These are phyloP conservation scores for Meyerozyma smithsonii DNA, from an alignment of 1,139 yeast species.

Conservation along the genomic window DNA sequence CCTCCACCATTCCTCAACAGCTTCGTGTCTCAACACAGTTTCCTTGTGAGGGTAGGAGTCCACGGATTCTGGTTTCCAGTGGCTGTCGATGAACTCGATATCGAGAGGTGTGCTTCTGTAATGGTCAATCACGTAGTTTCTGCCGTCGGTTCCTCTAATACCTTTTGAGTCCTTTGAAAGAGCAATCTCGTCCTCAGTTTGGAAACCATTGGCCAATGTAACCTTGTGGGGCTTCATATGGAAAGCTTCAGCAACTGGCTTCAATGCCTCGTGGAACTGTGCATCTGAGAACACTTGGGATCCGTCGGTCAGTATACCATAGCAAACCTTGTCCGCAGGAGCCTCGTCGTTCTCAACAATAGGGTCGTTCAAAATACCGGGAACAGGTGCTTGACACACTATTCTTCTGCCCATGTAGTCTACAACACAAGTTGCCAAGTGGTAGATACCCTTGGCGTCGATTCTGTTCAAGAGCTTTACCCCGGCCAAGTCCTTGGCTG, in stretches of 20 bases:
- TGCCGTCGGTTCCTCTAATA: conserved; percentile 76
- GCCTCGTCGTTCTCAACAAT: conserved; percentile 18
- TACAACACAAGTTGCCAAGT: conserved; percentile 75
- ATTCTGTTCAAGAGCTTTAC: conserved; percentile 64
- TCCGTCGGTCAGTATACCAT: conserved; percentile 70
- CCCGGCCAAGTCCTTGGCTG: conserved; percentile 73
- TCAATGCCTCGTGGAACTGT: conserved; percentile 51
- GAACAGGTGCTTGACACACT: conserved; percentile 93
- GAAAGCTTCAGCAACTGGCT: conserved; percentile 64
- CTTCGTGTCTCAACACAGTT: conserved; percentile 77
- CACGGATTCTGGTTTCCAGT: conserved; percentile 37
- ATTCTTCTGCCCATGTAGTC: conserved; percentile 88
- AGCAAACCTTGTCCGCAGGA: conserved; percentile 48
- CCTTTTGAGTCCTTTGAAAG: conserved; percentile 85
- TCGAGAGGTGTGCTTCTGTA: conserved; percentile 84
- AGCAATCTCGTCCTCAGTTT: conserved; percentile 43
- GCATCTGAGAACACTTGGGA: conserved; percentile 43
- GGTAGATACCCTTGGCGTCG: conserved; percentile 61
- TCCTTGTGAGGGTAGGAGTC: conserved; percentile 79
- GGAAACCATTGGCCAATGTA: conserved; percentile 27
- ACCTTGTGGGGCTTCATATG: conserved; percentile 72
- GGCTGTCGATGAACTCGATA: conserved; percentile 60
- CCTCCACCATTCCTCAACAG: conserved; percentile 88
- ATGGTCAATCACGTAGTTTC: conserved; percentile 79
- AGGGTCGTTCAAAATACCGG: conserved; percentile 74